These are phyloP conservation scores for Amylocarpus encephaloides DNA, from an alignment of 2,329 filamentous ascomycete species.

Conservation along the genomic window DNA sequence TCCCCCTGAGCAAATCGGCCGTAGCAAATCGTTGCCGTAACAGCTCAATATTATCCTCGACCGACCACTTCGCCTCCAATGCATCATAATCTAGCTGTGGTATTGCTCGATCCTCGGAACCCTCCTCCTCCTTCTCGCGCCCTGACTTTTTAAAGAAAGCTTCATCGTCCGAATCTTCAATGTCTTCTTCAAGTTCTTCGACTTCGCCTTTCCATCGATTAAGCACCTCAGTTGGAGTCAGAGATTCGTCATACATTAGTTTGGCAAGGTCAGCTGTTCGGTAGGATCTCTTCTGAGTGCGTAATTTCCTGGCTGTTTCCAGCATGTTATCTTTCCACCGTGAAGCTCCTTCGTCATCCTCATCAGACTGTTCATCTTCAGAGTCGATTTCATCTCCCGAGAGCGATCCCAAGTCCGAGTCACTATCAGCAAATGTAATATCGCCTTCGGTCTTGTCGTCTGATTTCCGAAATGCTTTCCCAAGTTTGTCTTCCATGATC, in stretches of 20 bases:
- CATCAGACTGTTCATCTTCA: conserved; percentile 34
- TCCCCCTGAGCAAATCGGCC: conserved; percentile 54
- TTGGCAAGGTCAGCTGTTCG: conserved; percentile 77
- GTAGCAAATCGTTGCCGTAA: conserved; percentile 72
- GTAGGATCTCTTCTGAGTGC: conserved; percentile 64
- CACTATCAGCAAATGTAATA: conserved; percentile 88
- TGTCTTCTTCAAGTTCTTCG: conserved; percentile 50
- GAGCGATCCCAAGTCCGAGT: conserved; percentile 89
- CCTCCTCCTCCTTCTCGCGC: conserved; percentile 59
- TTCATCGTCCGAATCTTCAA: conserved; percentile 51
- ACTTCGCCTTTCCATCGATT: conserved; percentile 71
- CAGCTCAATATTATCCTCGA: conserved; percentile 68
- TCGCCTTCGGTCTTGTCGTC: conserved; percentile 59
- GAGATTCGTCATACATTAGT: conserved; percentile 78
- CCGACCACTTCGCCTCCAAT: conserved; percentile 79
- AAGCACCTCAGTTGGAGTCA: conserved; percentile 70
- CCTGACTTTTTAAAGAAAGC: conserved; percentile 61
- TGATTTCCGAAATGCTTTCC: conserved; percentile 52
- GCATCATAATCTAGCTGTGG: conserved; percentile 74
- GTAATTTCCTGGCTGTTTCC: conserved; percentile 65
- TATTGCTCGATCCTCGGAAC: conserved; percentile 70
- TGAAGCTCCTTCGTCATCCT: conserved; percentile 58
- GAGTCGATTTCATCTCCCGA: conserved; percentile 48
- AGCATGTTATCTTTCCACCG: conserved; percentile 87
- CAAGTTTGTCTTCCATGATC: conserved; percentile 53